A percentile compares a stretch with the other conserved stretches of the same genome.
Evolutionary conservation across 1,284 basidiomycete species (phyloP).

Genomic region (Trichosporon asahii): DNA sequence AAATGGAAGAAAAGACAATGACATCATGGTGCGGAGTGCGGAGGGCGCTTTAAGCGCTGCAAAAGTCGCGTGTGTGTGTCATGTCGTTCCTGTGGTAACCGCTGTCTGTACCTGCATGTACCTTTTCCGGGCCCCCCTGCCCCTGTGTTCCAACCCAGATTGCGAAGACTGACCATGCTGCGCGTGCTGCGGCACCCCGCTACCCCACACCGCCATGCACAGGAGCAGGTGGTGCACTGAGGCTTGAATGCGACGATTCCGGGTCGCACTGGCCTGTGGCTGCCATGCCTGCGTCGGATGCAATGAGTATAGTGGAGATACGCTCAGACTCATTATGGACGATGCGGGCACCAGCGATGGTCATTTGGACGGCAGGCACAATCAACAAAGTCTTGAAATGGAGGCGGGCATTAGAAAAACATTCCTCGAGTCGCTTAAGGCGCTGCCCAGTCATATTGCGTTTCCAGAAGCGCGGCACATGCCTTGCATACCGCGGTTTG

Average conservation of each 20-base stretch:
- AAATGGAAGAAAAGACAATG: not conserved
- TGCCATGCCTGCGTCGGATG: too few relatives aligned
- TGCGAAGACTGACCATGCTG: not conserved
- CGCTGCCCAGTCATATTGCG: not conserved
- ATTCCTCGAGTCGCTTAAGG: not conserved
- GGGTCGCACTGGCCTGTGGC: not conserved
- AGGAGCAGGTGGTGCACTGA: not conserved
- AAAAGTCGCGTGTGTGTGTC: not conserved
- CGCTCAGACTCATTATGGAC: not conserved
- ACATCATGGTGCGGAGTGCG: conserved; percentile 3
- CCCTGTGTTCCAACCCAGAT: not conserved
- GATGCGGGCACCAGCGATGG: too few relatives aligned
- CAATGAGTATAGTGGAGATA: not conserved
- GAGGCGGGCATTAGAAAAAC: not conserved
- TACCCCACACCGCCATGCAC: not conserved
- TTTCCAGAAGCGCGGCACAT: conserved; percentile 1
- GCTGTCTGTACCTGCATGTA: not conserved
- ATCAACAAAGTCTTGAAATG: not conserved
- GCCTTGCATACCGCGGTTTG: not conserved
- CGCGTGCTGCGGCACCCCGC: too few relatives aligned
- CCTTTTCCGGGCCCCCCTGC: not conserved
- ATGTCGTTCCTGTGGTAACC: not conserved
- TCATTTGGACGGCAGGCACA: not conserved
- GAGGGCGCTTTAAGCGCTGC: not conserved
- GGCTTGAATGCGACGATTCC: not conserved